Conservation (phyloP, 2,329 filamentous ascomycete genomes). For the Penicillium fuscoglaucum region DNA sequence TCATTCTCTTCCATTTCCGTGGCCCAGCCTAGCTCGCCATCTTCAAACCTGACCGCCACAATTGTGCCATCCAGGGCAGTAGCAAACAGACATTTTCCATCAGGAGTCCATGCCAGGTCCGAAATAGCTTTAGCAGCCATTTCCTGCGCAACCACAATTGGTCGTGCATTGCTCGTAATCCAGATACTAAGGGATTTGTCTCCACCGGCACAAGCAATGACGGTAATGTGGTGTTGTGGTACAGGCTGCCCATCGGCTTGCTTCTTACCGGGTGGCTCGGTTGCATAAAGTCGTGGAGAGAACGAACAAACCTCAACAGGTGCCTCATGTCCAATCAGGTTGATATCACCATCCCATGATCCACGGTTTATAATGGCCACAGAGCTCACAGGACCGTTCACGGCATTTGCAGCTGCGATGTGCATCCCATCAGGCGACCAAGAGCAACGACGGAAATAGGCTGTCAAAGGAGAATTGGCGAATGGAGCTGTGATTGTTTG, state of each 20-base stretch:
- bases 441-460: conserved; percentile 93
- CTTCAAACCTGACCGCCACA: conserved; percentile 75
- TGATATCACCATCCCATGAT: conserved; percentile 94
- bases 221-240: conserved; percentile 66
- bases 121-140: conserved; percentile 88
- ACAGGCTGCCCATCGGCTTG: conserved; percentile 44
- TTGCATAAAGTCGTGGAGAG: conserved; percentile 83
- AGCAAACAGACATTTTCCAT: conserved; percentile 82
- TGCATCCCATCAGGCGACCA: conserved; percentile 98
- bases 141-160: conserved; percentile 87
- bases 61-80: conserved; percentile 90
- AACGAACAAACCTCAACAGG: conserved; percentile 98
- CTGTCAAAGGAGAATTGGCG: conserved; percentile 86
- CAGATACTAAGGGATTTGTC: conserved; percentile 96
- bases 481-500: conserved; percentile 89
- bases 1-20: conserved; percentile 86
- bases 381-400: conserved; percentile 95
- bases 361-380: conserved; percentile 93
- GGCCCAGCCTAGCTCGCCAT: conserved; percentile 86
- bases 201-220: conserved; percentile 94
- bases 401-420: conserved; percentile 93
- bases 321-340: conserved; percentile 93
- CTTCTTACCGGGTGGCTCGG: conserved; percentile 60
- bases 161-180: conserved; percentile 94
- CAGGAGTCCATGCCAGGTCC: conserved; percentile 89